Percentiles rank a stretch among this genome's conserved stretches.
phyloP scores from a whole-genome alignment of 148 eudicot species.

The Tetragonia tetragonoides region DNA sequence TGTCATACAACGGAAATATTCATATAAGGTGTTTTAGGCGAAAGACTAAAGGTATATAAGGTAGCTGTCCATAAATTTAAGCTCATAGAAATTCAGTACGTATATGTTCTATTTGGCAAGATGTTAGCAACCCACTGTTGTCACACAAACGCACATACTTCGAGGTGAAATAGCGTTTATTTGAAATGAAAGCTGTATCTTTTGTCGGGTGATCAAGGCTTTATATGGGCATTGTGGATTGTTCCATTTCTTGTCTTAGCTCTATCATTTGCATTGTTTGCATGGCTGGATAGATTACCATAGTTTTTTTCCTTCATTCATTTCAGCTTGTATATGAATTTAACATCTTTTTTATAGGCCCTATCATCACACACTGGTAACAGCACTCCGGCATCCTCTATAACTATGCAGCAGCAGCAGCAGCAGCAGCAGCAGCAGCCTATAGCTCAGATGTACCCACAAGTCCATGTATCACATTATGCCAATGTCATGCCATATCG shows the following conservation, averaged over 20 bases:
- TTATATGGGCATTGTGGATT: neutral
- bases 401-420: conserved; percentile 69
- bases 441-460: conserved; percentile 90
- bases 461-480: conserved; percentile 70
- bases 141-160: neutral
- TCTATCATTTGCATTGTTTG: neutral
- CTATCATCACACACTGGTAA: conserved; percentile 51
- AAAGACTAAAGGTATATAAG: too few species aligned
- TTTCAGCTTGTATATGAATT: neutral
- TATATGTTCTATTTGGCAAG: too few species aligned
- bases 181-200: neutral
- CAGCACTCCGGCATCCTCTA: conserved; percentile 52
- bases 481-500: conserved; percentile 88
- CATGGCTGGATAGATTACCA: neutral
- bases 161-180: neutral
- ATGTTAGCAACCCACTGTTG: neutral
- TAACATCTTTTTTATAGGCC: conserved; percentile 34
- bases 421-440: conserved; percentile 58
- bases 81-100: too few species aligned
- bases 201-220: neutral
- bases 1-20: too few species aligned
- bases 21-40: too few species aligned
- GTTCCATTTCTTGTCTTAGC: neutral
- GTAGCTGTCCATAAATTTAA: too few species aligned
- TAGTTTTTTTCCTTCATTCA: neutral